Conservation (phyloP, 116 monocot genomes). For the Phalaenopsis hybrid region DNA sequence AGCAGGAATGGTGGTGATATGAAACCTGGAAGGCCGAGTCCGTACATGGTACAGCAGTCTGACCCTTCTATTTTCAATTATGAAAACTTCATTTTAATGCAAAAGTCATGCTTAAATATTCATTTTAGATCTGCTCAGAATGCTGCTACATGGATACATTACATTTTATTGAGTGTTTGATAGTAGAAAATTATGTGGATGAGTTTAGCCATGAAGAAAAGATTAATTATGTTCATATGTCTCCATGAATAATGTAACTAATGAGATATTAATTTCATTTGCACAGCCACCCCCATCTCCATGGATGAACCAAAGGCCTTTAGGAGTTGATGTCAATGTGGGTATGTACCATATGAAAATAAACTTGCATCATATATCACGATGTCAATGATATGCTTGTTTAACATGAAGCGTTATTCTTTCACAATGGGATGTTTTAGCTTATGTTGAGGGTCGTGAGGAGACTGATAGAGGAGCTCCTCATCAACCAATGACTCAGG, state of each 20-base stretch:
- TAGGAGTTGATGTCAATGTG: slow-evolving; percentile 92
- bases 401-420: not conserved
- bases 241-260: not conserved
- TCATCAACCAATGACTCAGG: slow-evolving; percentile 61
- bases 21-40: slow-evolving; percentile 65
- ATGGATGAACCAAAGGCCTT: slow-evolving; percentile 69
- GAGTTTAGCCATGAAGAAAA: not conserved
- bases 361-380: not conserved
- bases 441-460: slow-evolving; percentile 50
- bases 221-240: not conserved
- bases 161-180: not conserved
- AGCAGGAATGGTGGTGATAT: slow-evolving; percentile 47
- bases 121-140: not conserved
- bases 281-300: slow-evolving; percentile 82
- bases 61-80: not conserved
- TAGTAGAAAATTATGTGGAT: not conserved
- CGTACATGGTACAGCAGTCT: slow-evolving; percentile 62
- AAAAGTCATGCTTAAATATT: not conserved
- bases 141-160: not conserved
- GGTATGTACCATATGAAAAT: slow-evolving; percentile 40
- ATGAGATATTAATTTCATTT: not conserved
- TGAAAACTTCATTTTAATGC: not conserved
- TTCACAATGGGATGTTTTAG: slow-evolving; percentile 14
- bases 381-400: not conserved
- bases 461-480: slow-evolving; percentile 52